Evolutionary conservation across 2,329 filamentous ascomycete species (phyloP), one percentile per base, ranked within the genome.

Genomic region (Metarhizium robertsii): DNA sequence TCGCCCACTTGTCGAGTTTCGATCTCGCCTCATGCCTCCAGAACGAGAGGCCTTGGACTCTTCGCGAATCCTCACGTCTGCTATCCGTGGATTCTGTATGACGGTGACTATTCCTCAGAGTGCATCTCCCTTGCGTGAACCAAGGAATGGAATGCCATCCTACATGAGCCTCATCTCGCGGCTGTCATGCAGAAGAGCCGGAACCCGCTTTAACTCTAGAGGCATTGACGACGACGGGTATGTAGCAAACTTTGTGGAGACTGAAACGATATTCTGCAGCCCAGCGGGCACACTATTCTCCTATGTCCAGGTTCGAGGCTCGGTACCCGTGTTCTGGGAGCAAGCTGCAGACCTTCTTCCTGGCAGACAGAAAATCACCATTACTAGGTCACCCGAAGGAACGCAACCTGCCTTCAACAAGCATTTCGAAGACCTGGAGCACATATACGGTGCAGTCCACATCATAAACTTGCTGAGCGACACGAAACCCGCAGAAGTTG

Each of bases 201-300:
- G 94, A 25, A 99, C 94, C 16, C 83, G 94, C 45, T 99, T 97
- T 77, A 97, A 97, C 69, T 87, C 92, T n/a, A 82, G 94, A 62
- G 94, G 94, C 43, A 96, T 99, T 60, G 94, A 99, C 66, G 94
- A 99, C 67, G 91, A 97, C 66, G 94, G 94, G 14, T 90, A 97
- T 64, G 94, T 97, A 32, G 92, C 94, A 58, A 99, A 99, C 70
- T 99, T 96, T 71, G 94, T 97, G n/a, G 94, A 99, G 71, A 94
- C 91, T 0, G 94, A 99, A 72, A 95, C 91, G 0, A 84, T 92
- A 45, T 92, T 95, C 66, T 96, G 89, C 87, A 87, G 86, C 62
- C 88, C 88, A 1, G 82, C 84, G 1, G 82, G 83, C 3, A 74
- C 90, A 6, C 84, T 90, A 55, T 97, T 97, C 68, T 97, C 94